Evolutionary conservation across 1,284 basidiomycete genomes (phyloP), one percentile per base, ranked within the genome.

Genomic region (Cryptococcus hybrid): DNA sequence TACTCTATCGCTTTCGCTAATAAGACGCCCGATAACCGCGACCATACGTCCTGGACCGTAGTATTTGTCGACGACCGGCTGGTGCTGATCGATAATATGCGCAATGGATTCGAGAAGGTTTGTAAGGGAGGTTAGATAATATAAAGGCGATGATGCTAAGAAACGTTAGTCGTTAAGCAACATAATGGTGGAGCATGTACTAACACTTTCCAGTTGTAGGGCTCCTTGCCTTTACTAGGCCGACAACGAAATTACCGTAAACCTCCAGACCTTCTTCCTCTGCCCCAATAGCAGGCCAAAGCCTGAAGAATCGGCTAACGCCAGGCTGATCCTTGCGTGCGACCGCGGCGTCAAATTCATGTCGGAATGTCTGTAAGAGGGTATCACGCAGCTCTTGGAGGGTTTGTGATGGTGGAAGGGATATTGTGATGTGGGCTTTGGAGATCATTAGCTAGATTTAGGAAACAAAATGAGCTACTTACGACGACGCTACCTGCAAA

Each of bases 1-100:
- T 5, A 94, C 87, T 24, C 86, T 82, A 74, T 97, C 93, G 63
- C 90, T 91, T 74, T 98, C 94, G 55, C 86, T 84, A 40, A 96
- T 78, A 5, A 99, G 80, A 43, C 86, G 83, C 12, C 83, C 81
- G 3, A 94, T 84, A 12, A 99, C 93, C 18, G 80, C 83, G 36
- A 82, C 80, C 93, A 96, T 96, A 70, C 88, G 88, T 1, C 90
- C 88, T 4, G 76, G 68, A 0, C 93, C 96, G 69, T 99, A 99
- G 76, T 99, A 96, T 76, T 95, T 95, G 74, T 98, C 94, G 0
- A 99, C 95, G 1, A 99, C 86, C 1, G 93, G 90, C 69, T 96
- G 93, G 74, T 99, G 96, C 71, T 97, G 93, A 69, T 95, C 93
- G 44, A 99, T 88, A 60, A 99, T 92, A 80, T 91, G 86, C 1